Conservation (phyloP, 495 filamentous ascomycete species). For the Echria macrotheca region DNA sequence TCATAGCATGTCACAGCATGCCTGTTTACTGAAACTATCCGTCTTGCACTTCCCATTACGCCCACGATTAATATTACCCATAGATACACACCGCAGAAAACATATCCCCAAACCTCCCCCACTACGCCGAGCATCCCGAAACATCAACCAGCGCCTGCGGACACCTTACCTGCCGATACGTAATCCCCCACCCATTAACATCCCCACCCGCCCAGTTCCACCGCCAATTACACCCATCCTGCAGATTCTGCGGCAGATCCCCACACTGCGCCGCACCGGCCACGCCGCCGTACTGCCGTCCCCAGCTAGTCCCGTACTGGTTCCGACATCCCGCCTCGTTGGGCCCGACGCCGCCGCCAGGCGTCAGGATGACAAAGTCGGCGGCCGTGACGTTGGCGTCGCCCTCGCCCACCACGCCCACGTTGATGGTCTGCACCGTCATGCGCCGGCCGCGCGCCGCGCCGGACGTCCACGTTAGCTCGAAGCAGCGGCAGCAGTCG, state of each 20-base stretch:
- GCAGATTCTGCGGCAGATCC: constrained; percentile 16
- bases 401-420: constrained; percentile 2
- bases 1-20: no score
- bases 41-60: no score
- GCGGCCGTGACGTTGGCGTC: not conserved
- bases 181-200: constrained; percentile 14
- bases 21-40: no score
- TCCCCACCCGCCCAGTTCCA: constrained; percentile 20
- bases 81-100: no score
- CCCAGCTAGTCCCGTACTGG: constrained; percentile 19
- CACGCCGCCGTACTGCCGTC: constrained; percentile 21
- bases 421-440: constrained; percentile 19
- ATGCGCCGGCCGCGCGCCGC: constrained; percentile 10
- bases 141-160: constrained; percentile 9
- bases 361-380: constrained; percentile 17
- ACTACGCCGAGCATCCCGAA: constrained; percentile 13
- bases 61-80: no score
- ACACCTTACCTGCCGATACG: constrained; percentile 11
- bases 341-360: constrained; percentile 13
- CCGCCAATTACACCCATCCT: constrained; percentile 19
- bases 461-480: constrained; percentile 13
- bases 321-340: constrained; percentile 13
- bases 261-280: constrained; percentile 15
- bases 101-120: not conserved
- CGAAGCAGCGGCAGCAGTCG: constrained; percentile 20